Conservation (phyloP, 2,329 filamentous ascomycete genomes). For the Cordyceps cateniannulata region DNA sequence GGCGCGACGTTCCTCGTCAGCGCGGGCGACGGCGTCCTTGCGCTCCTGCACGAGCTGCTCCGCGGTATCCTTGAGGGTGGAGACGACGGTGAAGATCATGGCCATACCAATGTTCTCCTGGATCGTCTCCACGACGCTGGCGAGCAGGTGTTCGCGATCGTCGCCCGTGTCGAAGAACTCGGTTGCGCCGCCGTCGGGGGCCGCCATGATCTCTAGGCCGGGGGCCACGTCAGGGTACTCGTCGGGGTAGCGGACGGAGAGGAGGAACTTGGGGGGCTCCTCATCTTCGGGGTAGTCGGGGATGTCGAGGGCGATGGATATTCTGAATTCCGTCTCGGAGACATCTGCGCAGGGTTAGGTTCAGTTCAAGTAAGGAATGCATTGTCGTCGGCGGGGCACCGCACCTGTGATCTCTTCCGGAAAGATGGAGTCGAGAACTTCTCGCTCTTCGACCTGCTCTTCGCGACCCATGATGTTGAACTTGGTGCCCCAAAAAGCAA, state of each 20-base stretch:
- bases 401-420: slow-evolving; percentile 92
- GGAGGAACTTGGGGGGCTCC: slow-evolving; percentile 63
- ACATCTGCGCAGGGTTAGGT: slow-evolving; percentile 55
- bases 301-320: slow-evolving; percentile 79
- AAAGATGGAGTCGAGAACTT: slow-evolving; percentile 97
- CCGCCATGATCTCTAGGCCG: slow-evolving; percentile 68
- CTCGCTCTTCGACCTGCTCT: slow-evolving; percentile 91
- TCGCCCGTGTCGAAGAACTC: slow-evolving; percentile 70
- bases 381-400: slow-evolving; percentile 12
- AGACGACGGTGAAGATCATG: slow-evolving; percentile 91
- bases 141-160: slow-evolving; percentile 70
- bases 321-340: slow-evolving; percentile 81
- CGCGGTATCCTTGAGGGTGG: slow-evolving; percentile 81
- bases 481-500: neutral
- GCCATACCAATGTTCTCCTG: slow-evolving; percentile 95
- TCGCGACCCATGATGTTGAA: slow-evolving; percentile 58
- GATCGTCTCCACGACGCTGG: slow-evolving; percentile 65
- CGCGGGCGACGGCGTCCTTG: slow-evolving; percentile 46
- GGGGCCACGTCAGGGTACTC: slow-evolving; percentile 86
- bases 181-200: slow-evolving; percentile 63
- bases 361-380: neutral
- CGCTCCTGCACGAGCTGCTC: slow-evolving; percentile 76
- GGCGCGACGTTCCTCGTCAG: slow-evolving; percentile 48
- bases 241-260: slow-evolving; percentile 84
- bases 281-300: slow-evolving; percentile 57